Evolutionary conservation across 2,329 filamentous ascomycete genomes (phyloP).

Genomic region (Calonectria pseudoreteaudii): DNA sequence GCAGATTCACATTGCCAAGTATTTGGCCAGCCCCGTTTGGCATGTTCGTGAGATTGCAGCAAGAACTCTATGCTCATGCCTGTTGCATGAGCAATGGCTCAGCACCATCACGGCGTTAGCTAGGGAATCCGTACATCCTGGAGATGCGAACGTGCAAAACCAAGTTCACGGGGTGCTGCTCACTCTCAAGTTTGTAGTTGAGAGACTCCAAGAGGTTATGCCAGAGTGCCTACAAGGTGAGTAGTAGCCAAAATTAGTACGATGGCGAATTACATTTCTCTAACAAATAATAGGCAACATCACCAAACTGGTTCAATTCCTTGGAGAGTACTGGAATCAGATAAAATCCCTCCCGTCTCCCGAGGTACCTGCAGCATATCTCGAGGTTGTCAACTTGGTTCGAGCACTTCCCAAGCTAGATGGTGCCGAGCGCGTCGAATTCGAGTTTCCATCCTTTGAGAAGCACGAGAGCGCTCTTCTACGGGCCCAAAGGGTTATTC

Average conservation of each 20-base stretch:
- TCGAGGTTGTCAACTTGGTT: conserved; percentile 60
- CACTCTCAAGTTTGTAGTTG: conserved; percentile 67
- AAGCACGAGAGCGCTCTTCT: conserved; percentile 52
- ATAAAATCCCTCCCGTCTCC: conserved; percentile 46
- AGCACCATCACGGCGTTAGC: conserved; percentile 53
- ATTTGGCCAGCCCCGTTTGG: conserved; percentile 80
- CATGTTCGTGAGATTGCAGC: conserved; percentile 86
- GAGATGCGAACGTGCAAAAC: conserved; percentile 57
- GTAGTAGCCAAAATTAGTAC: conserved; percentile 30
- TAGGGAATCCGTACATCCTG: conserved; percentile 39
- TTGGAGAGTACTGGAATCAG: conserved; percentile 42
- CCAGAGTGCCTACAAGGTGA: conserved; percentile 56
- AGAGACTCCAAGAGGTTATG: conserved; percentile 63
- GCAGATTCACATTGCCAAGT: conserved; percentile 67
- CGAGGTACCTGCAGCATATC: conserved; percentile 58
- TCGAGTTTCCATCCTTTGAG: conserved; percentile 33
- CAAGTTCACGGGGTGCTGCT: conserved; percentile 69
- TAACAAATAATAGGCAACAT: conserved; percentile 44
- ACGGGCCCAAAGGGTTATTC: conserved; percentile 52
- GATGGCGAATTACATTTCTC: not conserved
- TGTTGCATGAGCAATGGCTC: conserved; percentile 65
- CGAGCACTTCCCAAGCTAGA: conserved; percentile 45
- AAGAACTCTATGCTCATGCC: conserved; percentile 74
- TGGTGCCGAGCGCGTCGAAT: conserved; percentile 29
- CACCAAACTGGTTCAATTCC: conserved; percentile 44